phyloP scores from a whole-genome alignment of 805 yeast genomes.

The Maudiozyma pseudohumilis region DNA sequence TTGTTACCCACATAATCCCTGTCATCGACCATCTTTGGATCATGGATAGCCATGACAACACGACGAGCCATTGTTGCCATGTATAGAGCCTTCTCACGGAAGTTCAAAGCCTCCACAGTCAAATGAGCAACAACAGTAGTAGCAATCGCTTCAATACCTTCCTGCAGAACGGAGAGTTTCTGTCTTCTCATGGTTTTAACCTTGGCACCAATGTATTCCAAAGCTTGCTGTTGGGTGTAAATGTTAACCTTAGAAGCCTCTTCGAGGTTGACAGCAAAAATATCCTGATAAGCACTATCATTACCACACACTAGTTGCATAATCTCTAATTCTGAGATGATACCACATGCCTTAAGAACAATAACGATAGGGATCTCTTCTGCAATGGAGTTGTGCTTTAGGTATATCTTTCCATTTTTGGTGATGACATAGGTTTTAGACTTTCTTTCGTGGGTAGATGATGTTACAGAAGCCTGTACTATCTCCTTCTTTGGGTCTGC shows the following conservation, averaged over 20 bases:
- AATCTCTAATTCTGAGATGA: conserved; percentile 84
- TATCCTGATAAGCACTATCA: conserved; percentile 79
- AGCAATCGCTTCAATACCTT: conserved; percentile 93
- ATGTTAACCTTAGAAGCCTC: conserved; percentile 82
- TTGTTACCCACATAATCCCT: conserved; percentile 98
- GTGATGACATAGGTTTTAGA: conserved; percentile 94
- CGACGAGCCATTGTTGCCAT: conserved; percentile 95
- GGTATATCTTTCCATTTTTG: conserved; percentile 76
- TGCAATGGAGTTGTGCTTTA: conserved; percentile 89
- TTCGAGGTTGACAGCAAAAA: conserved; percentile 87
- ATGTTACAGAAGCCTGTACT: conserved; percentile 95
- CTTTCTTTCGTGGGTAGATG: conserved; percentile 96
- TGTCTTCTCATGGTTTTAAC: conserved; percentile 93
- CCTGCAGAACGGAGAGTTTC: conserved; percentile 71
- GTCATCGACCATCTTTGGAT: conserved; percentile 94
- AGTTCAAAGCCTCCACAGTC: conserved; percentile 73
- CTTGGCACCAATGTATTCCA: conserved; percentile 80
- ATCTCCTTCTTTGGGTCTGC: conserved; percentile 91
- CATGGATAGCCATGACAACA: conserved; percentile 89
- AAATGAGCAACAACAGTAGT: conserved; percentile 94
- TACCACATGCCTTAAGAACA: conserved; percentile 89
- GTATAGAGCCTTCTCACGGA: conserved; percentile 88
- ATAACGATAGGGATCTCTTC: conserved; percentile 94
- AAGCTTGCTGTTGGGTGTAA: conserved; percentile 87
- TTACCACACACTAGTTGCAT: conserved; percentile 91